phyloP scores from a whole-genome alignment of 139 green algal species.

The Limnomonas spitsbergensis region DNA sequence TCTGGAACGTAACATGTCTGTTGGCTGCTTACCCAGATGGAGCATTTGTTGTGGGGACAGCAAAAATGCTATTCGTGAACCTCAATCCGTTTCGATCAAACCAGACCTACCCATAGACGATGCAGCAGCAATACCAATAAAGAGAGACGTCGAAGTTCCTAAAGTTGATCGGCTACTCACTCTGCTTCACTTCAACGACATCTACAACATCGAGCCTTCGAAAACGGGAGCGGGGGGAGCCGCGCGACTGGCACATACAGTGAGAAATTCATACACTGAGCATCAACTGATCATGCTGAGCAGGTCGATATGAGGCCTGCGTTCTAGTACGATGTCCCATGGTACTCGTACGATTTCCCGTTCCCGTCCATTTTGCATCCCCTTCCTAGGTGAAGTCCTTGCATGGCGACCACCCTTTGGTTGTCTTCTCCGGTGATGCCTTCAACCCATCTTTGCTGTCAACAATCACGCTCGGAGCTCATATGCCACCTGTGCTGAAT shows the following conservation, averaged over 20 bases:
- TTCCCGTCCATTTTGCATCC: no score
- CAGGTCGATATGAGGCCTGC: neutral
- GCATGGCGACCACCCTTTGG: slow-evolving; percentile 42
- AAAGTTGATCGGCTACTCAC: no score
- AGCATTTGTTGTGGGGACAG: no score
- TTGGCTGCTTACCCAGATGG: no score
- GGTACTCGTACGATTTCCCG: neutral
- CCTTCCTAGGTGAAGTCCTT: slow-evolving; percentile 39
- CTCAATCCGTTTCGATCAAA: no score
- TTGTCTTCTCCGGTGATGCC: slow-evolving; percentile 77
- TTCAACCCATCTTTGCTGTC: slow-evolving; percentile 70
- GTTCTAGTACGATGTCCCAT: neutral
- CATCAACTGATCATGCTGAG: neutral
- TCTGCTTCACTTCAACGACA: slow-evolving; percentile 68
- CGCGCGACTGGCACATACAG: slow-evolving; percentile 35
- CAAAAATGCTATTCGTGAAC: no score
- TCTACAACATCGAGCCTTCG: slow-evolving; percentile 58
- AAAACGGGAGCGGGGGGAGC: slow-evolving; percentile 59
- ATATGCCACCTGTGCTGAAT: slow-evolving; percentile 81
- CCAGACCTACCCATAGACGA: no score
- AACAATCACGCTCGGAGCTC: slow-evolving; percentile 68
- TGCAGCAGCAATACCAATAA: no score
- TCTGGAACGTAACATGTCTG: no score
- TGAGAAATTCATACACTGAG: neutral
- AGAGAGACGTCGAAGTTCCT: no score